phyloP scores from a whole-genome alignment of 208 protist species.

The Borovskyia barvae region DNA sequence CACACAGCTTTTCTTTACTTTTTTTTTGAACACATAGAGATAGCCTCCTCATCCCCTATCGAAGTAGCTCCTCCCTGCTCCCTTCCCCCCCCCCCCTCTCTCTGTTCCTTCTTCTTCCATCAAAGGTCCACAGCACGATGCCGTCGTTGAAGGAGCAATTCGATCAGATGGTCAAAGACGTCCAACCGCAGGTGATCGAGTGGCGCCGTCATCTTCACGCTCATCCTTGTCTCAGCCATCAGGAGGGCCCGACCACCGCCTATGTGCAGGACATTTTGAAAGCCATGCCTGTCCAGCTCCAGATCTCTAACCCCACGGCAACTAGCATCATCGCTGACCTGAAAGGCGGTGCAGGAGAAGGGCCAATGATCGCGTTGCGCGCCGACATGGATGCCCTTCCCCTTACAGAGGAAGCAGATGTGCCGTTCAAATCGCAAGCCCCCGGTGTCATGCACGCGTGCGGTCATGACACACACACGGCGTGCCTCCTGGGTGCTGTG shows the following conservation, averaged over 20 bases:
- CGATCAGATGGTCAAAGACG: slow-evolving; percentile 22
- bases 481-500: slow-evolving; percentile 51
- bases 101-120: not conserved
- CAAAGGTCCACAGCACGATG: slow-evolving; percentile 3
- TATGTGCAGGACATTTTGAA: slow-evolving; percentile 44
- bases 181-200: slow-evolving; percentile 43
- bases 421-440: slow-evolving; percentile 44
- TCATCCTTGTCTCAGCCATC: slow-evolving; percentile 41
- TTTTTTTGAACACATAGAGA: no score
- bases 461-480: slow-evolving; percentile 59
- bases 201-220: slow-evolving; percentile 68
- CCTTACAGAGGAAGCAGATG: slow-evolving; percentile 41
- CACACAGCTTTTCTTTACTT: no score
- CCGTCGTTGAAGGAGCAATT: slow-evolving; percentile 21
- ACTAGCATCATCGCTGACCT: slow-evolving; percentile 48
- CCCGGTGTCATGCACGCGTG: slow-evolving; percentile 61
- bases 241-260: slow-evolving; percentile 49
- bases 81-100: not conserved
- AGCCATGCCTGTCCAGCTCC: slow-evolving; percentile 29
- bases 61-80: no score
- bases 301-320: slow-evolving; percentile 29
- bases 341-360: slow-evolving; percentile 40
- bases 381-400: slow-evolving; percentile 68
- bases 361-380: slow-evolving; percentile 35
- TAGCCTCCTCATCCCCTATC: no score